Evolutionary conservation across 768 basidiomycete species (phyloP), one percentile per base, ranked within the genome.

Genomic region (Phaffia tasmanica): DNA sequence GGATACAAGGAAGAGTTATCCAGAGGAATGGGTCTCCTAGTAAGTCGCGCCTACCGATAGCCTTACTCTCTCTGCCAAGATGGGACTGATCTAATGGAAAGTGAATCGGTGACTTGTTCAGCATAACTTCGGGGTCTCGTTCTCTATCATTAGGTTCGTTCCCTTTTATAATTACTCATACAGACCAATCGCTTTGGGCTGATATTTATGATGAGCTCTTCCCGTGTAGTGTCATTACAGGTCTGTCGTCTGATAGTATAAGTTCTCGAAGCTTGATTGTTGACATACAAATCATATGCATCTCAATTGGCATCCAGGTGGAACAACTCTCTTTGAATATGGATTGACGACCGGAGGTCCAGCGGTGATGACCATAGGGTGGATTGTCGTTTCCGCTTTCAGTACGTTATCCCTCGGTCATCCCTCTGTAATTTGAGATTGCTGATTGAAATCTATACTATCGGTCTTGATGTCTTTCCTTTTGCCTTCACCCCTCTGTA

Each of bases 1-100:
- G 85, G 85, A 21, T 86, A 85, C 75, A 85, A 84, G 75, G 84
- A 86, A 73, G 84, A 85, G 72, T 76, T 86, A 57, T 82, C 79
- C 83, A 29, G 70, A 55, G 65, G 62, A 15, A 55, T 55, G 62
- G 56, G 65, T 35, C 14, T 69, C 64, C n/a, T 70, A 50, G 62
- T 62, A 48, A 16, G 50, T 60, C 18, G 21, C 51, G 51, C 55
- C 47, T 59, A 4, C 25, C 15, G 18, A 42, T 42, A 25, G 4
- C 11, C 46, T n/a, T 30, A 25, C n/a, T 61, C 16, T n/a, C n/a
- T 8, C 7, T 19, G 8, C 59, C 59, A 42, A 47, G 59, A 29
- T n/a, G 15, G 46, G 21, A 47, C 11, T 16, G 29, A 29, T 25
- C 32, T 25, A 11, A 30, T 51, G 50, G 35, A 18, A 21, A 14